Evolutionary conservation across 1,139 yeast species (phyloP).

Genomic region (Hyphopichia khmerensis): DNA sequence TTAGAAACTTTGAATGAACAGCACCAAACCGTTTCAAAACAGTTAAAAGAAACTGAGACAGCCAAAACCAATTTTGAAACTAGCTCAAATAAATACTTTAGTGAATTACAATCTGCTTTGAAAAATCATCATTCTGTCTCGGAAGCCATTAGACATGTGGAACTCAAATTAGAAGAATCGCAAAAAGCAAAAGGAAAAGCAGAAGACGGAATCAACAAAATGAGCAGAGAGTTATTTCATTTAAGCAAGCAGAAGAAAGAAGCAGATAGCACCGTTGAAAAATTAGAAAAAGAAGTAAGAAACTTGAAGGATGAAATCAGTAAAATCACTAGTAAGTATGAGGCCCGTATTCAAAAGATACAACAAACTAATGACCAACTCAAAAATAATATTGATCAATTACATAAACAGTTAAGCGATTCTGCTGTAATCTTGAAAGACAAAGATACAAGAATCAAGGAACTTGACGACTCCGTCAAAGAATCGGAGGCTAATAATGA

Average conservation of each 20-base stretch:
- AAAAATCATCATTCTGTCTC: constrained; percentile 21
- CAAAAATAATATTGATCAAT: constrained; percentile 21
- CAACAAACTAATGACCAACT: constrained; percentile 21
- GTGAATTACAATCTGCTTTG: constrained; percentile 29
- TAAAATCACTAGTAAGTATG: constrained; percentile 20
- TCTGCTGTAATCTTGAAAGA: constrained; percentile 9
- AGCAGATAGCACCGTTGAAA: constrained; percentile 42
- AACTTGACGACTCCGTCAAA: constrained; percentile 16
- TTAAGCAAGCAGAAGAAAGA: constrained; percentile 61
- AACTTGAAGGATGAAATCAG: constrained; percentile 18
- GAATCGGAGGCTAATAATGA: constrained; percentile 36
- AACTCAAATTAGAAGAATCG: constrained; percentile 24
- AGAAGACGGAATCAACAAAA: constrained; percentile 86
- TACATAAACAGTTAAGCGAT: constrained; percentile 16
- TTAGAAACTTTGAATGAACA: constrained; percentile 24
- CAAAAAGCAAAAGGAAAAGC: constrained; percentile 61
- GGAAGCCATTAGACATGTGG: constrained; percentile 25
- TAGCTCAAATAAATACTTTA: constrained; percentile 24
- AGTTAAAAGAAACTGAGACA: constrained; percentile 28
- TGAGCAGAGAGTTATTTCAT: constrained; percentile 79
- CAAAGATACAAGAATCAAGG: constrained; percentile 16
- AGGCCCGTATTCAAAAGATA: constrained; percentile 21
- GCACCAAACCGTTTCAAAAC: constrained; percentile 36
- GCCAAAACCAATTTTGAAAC: constrained; percentile 33
- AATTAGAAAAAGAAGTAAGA: constrained; percentile 40